Conservation (phyloP, 1,284 basidiomycete species). For the Gymnopus androsaceus region DNA sequence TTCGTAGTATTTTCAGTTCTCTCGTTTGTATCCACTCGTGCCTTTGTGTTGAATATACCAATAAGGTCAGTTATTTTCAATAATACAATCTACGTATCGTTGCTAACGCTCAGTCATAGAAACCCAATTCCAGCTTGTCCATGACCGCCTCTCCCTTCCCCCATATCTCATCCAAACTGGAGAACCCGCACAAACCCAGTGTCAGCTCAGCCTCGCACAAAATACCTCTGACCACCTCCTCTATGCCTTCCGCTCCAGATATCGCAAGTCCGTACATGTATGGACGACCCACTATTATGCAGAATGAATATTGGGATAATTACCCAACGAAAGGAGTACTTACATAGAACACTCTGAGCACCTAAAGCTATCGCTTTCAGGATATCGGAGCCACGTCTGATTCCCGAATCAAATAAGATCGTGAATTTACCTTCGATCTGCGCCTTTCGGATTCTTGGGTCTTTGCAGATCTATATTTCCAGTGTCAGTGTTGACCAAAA, state of each 20-base stretch:
- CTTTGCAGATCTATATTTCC: not conserved
- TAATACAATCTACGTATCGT: too few relatives aligned
- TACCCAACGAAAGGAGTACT: not conserved
- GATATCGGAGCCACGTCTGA: conserved; percentile 55
- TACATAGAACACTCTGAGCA: conserved; percentile 38
- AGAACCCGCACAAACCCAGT: conserved; percentile 5
- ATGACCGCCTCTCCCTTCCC: conserved; percentile 4
- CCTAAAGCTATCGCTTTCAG: conserved; percentile 59
- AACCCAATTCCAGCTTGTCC: conserved; percentile 3
- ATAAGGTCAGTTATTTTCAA: too few relatives aligned
- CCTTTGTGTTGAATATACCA: too few relatives aligned
- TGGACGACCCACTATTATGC: conserved; percentile 40
- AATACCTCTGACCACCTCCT: conserved; percentile 58
- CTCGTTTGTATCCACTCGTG: not conserved
- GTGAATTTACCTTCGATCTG: conserved; percentile 42
- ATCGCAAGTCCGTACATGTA: conserved; percentile 54
- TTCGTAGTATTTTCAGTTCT: not conserved
- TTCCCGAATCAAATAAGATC: conserved; percentile 61
- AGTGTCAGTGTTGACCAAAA: not conserved
- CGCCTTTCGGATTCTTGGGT: conserved; percentile 4
- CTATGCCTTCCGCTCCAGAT: conserved; percentile 46
- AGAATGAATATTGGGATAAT: not conserved
- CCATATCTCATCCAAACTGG: conserved; percentile 4
- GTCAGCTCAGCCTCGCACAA: conserved; percentile 26
- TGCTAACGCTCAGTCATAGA: not conserved